Base-by-base conservation (phyloP, 352 stramenopile genomes). In the Globisporangium perplexum region DNA sequence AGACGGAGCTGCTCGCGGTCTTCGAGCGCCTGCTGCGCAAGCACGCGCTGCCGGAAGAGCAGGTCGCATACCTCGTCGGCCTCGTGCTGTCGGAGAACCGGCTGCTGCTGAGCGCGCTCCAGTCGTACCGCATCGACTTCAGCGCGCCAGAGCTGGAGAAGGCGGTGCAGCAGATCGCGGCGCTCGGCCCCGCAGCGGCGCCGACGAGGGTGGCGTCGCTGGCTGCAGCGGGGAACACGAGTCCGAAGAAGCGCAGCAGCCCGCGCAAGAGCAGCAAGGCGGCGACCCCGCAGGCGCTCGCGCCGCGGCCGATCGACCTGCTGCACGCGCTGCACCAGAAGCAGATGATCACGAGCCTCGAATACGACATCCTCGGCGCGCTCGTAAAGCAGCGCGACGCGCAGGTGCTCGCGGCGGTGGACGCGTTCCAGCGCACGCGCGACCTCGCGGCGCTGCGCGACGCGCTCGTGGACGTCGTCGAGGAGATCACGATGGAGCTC, bases 401-500 rank as follows among this genome's bases (percentile, higher is more conserved):
- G 4, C 79, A 84, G 47, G 71, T 87, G 31, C 57, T 87, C 6
- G 50, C 63, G 18, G 53, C 68, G 7, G 36, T 90, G 1, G 48
- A 53, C 4, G 61, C 67, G 36, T 90, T 73, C 51, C 62, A 90
- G 22, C 57, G 62, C n/a, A 57, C 57, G 5, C 64, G 63, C 0
- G 50, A 78, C 22, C 53, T 76, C 2, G 12, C 41, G 20, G 39
- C 53, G 7, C 59, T 88, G n/a, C 68, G 69, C 45, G 62, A 86
- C 22, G 65, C 76, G 7, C 57, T 88, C 0, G 78, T 89, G 8
- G 30, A 41, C 8, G 72, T 87, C 15, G 78, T 87, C 15, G 74
- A 79, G 30, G 74, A 89, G 44, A 83, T 89, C 42, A 87, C 75
- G 26, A 60, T 69, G 44, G 77, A 86, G 51, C 47, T 86, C 3